phyloP scores from a whole-genome alignment of 371 early-diverging fungal genomes.

The Mucor sp. region DNA sequence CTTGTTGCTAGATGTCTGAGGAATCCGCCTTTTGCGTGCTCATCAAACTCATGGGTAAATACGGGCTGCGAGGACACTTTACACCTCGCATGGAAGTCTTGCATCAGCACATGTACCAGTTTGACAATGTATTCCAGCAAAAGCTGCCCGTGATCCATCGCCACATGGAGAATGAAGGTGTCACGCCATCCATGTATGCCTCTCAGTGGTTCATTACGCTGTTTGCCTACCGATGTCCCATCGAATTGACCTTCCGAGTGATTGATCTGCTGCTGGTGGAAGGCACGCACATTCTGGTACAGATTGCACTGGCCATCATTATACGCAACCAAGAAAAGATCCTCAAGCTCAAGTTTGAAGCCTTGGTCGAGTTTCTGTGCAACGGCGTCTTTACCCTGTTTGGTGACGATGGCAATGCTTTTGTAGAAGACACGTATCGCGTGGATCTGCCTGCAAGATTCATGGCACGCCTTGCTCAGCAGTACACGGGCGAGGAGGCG shows the following conservation, averaged over 20 bases:
- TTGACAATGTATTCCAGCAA: slow-evolving; percentile 83
- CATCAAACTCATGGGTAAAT: slow-evolving; percentile 73
- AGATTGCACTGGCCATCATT: slow-evolving; percentile 86
- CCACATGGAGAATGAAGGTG: slow-evolving; percentile 75
- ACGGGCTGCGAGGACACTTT: slow-evolving; percentile 81
- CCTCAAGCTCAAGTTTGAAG: slow-evolving; percentile 79
- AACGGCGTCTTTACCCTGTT: slow-evolving; percentile 75
- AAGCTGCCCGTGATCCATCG: slow-evolving; percentile 66
- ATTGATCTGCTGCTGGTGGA: slow-evolving; percentile 91
- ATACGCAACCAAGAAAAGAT: slow-evolving; percentile 76
- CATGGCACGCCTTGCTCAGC: slow-evolving; percentile 41
- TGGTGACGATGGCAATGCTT: slow-evolving; percentile 41
- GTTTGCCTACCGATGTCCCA: slow-evolving; percentile 84
- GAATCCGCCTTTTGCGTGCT: slow-evolving; percentile 90
- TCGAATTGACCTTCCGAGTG: slow-evolving; percentile 81
- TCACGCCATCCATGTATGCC: slow-evolving; percentile 79
- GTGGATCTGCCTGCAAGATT: slow-evolving; percentile 40
- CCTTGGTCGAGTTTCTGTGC: slow-evolving; percentile 82
- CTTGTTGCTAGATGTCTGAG: slow-evolving; percentile 63
- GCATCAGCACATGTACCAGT: slow-evolving; percentile 83
- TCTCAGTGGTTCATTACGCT: slow-evolving; percentile 86
- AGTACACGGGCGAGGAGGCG: slow-evolving; percentile 44
- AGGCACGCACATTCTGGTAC: slow-evolving; percentile 83
- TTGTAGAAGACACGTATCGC: slow-evolving; percentile 41
- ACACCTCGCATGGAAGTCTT: slow-evolving; percentile 83